A percentile compares a stretch with the other conserved stretches of the same genome.
Conservation (phyloP, 2,329 filamentous ascomycete genomes). For the Bertia moriformis region DNA sequence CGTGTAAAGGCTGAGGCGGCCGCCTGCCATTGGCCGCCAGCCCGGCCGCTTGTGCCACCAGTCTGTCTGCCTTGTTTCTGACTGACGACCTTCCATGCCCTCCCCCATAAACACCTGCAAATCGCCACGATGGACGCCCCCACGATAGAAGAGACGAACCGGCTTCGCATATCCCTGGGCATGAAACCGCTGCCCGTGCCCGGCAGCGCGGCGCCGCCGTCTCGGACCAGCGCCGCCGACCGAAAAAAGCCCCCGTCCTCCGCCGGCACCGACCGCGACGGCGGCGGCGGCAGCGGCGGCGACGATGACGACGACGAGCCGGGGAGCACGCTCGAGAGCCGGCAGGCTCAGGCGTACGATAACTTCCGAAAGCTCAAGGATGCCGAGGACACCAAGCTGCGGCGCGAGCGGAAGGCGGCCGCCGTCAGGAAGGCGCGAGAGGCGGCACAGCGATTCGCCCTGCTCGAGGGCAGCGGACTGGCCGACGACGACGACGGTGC, state of each 20-base stretch:
- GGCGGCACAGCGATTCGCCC: constrained; percentile 58
- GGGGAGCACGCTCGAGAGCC: constrained; percentile 71
- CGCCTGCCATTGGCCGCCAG: no score
- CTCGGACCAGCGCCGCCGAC: constrained; percentile 21
- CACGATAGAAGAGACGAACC: constrained; percentile 85
- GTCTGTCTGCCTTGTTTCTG: background rate
- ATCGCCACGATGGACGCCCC: constrained; percentile 41
- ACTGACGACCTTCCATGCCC: background rate
- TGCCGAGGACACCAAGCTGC: constrained; percentile 62
- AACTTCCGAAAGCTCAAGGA: constrained; percentile 55
- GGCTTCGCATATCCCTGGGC: constrained; percentile 75
- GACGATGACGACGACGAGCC: constrained; percentile 55
- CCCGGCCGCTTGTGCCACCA: background rate
- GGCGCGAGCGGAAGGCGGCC: constrained; percentile 66
- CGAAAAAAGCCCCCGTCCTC: constrained; percentile 39
- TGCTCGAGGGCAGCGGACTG: constrained; percentile 69
- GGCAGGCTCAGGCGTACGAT: constrained; percentile 57
- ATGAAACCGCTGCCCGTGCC: constrained; percentile 80
- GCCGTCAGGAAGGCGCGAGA: constrained; percentile 81
- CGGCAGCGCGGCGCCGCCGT: constrained; percentile 34
- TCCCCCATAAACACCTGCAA: no score
- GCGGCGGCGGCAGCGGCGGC: no score
- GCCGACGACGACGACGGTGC: constrained; percentile 61
- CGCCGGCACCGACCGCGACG: constrained; percentile 13
- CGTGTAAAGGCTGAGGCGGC: no score